These are phyloP conservation scores for Solanum dulcamara DNA, from an alignment of 257 asterid species.

Conservation along the genomic window DNA sequence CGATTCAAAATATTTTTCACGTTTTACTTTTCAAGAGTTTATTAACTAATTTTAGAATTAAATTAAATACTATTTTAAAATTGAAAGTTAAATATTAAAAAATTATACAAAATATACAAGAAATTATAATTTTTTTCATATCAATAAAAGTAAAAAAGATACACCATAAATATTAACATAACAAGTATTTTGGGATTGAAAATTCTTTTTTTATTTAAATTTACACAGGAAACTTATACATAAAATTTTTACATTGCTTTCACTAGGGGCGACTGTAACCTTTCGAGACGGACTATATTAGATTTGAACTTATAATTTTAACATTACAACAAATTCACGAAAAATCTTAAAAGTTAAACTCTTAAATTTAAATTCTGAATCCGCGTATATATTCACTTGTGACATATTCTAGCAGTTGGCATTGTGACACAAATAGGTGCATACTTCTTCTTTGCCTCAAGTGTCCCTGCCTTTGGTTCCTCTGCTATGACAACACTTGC, in stretches of 20 bases:
- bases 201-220: not conserved
- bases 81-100: too few relatives aligned
- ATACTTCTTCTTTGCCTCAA: conserved; percentile 61
- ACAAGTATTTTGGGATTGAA: not conserved
- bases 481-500: conserved; percentile 47
- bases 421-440: conserved; percentile 61
- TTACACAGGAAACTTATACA: not conserved
- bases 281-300: not conserved
- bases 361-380: not conserved
- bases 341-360: rapidly evolving
- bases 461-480: conserved; percentile 44
- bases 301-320: not conserved
- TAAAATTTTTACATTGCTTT: not conserved
- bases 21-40: too few relatives aligned
- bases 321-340: not conserved
- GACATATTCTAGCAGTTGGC: conserved; percentile 63
- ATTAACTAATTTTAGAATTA: too few relatives aligned
- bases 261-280: not conserved
- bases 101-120: not conserved
- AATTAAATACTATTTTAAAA: too few relatives aligned
- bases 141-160: not conserved
- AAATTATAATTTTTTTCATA: not conserved
- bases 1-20: too few relatives aligned
- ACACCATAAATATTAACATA: too few relatives aligned
- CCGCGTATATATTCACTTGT: not conserved